Base-by-base conservation (phyloP, 2,329 filamentous ascomycete genomes). In the Colletotrichum cereale region DNA sequence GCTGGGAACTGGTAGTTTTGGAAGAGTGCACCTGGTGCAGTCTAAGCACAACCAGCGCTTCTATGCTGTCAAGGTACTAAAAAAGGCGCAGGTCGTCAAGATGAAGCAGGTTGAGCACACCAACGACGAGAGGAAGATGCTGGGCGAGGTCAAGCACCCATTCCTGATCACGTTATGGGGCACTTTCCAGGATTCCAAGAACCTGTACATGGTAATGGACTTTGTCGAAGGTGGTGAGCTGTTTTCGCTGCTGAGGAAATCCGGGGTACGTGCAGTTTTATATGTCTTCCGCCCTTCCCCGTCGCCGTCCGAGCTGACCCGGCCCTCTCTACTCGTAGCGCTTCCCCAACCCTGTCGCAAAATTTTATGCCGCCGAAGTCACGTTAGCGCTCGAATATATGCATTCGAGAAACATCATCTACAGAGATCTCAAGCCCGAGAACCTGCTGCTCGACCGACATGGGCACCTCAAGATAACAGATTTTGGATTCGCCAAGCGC, bases 41-140 rank as follows among this genome's bases (percentile, higher is more conserved):
- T 98, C 95, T 75, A 96, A 95, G 83, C 96, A 99, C 85, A 99
- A 99, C 82, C 93, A 97, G 84, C 92, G 96, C 73, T 99, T 95
- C 86, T 99, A 99, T 84, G 96, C 96, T 56, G 92, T 99, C 83
- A 99, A 99, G 85, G 96, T 99, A 75, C 85, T 99, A 83, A 99
- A 99, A 83, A 99, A 99, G 88, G 92, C 92, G 60, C 96, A 99
- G 84, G 96, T 99, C 66, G 95, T 99, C 82, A 97, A 97, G 86
- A 98, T 99, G 96, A 99, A 99, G 89, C 96, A 99, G 84, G 95
- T 99, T 72, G 96, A 99, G 84, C 96, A 99, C 84, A 99, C 96
- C 76, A 99, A 99, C 79, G 96, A 99, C 83, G 96, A 99, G 86
- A 89, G 96, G 75, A 91, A 90, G 77, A 99, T 99, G 96, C 85